Conservation (phyloP, 192 early-diverging fungal genomes). For the Gaertneriomyces semiglobifer region DNA sequence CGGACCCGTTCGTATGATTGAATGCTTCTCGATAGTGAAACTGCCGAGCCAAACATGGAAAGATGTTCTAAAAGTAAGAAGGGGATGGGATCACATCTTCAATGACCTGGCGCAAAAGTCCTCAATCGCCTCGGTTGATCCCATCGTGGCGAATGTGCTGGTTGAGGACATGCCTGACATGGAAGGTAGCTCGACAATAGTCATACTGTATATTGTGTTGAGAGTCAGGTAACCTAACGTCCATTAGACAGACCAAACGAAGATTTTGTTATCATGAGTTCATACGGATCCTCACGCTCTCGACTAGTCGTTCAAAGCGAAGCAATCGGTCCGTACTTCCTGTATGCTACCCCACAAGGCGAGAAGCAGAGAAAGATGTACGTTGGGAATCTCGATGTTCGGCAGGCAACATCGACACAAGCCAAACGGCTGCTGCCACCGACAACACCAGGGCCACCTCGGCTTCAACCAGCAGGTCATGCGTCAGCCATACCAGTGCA, state of each 20-base stretch:
- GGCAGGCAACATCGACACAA: not conserved
- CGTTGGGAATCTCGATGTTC: slow-evolving; percentile 9
- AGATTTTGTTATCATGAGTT: slow-evolving; percentile 11
- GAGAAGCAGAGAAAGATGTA: not conserved
- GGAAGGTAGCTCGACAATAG: not conserved
- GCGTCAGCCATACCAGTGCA: slow-evolving; percentile 10
- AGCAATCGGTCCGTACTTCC: slow-evolving; percentile 2
- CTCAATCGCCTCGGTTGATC: not conserved
- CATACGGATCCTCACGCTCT: slow-evolving; percentile 6
- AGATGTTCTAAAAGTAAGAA: slow-evolving; percentile 5
- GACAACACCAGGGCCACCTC: slow-evolving; percentile 2
- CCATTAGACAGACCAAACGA: not conserved
- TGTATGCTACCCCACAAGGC: slow-evolving; percentile 3
- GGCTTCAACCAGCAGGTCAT: slow-evolving; percentile 4
- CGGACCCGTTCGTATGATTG: too few relatives aligned
- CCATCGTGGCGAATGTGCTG: not conserved
- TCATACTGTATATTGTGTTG: not conserved
- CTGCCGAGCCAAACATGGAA: slow-evolving; percentile 21
- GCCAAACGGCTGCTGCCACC: not conserved
- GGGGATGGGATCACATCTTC: slow-evolving; percentile 5
- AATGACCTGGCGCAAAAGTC: slow-evolving; percentile 7
- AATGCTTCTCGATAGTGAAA: too few relatives aligned
- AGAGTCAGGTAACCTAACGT: not conserved
- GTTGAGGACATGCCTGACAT: not conserved
- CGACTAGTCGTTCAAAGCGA: slow-evolving; percentile 7